Conservation (phyloP, 768 basidiomycete species). For the Asterophora lycoperdoides region DNA sequence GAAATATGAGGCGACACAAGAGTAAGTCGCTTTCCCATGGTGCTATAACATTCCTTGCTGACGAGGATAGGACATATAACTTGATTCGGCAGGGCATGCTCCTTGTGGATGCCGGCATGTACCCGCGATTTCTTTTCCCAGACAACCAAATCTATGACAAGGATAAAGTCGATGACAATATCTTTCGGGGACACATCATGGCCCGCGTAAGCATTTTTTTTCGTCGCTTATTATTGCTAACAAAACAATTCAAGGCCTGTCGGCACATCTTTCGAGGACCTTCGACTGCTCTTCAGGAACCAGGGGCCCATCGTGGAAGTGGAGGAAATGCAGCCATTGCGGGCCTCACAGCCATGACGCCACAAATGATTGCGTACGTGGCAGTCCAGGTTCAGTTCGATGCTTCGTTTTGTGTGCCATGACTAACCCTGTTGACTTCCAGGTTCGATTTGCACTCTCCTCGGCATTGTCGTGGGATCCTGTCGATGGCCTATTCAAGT, state of each 20-base stretch:
- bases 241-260: constrained; percentile 6
- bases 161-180: not conserved
- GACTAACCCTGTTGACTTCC: too few relatives aligned
- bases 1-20: not conserved
- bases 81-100: not conserved
- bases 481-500: constrained; percentile 8
- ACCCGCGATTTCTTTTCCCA: constrained; percentile 12
- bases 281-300: constrained; percentile 10
- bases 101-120: not conserved
- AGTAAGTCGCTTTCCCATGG: not conserved
- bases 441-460: constrained; percentile 10
- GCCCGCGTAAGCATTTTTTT: not conserved
- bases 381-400: constrained; percentile 16
- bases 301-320: constrained; percentile 11
- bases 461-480: constrained; percentile 3
- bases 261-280: constrained; percentile 18
- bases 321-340: constrained; percentile 15
- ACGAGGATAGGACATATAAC: constrained; percentile 2
- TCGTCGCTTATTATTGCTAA: not conserved
- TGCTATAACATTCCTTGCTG: too few relatives aligned
- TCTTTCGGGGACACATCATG: constrained; percentile 4
- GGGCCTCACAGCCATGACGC: constrained; percentile 11
- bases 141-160: constrained; percentile 4
- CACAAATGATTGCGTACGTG: constrained; percentile 16
- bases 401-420: not conserved